Base-by-base conservation (phyloP, 2,329 filamentous ascomycete genomes). In the Lachnellula hyalina region DNA sequence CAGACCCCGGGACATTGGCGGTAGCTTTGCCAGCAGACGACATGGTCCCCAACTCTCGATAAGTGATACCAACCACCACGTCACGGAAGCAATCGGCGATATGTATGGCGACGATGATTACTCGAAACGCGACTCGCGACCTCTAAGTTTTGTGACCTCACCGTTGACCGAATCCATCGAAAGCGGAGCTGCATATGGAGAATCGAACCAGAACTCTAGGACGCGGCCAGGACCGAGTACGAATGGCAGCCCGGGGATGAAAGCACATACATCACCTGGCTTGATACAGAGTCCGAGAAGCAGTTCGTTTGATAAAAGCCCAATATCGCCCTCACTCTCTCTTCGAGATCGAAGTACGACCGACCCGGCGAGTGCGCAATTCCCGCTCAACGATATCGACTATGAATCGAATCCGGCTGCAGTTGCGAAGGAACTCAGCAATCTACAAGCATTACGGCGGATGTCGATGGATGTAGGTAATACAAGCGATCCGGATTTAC, bases 391-490 rank as follows among this genome's bases (percentile, higher is more conserved):
- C 63, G 82, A 89, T 68, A 82, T 89, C 61, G 85, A 89, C 72
- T 89, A 89, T 70, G 85, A 89, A 71, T 87, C 85, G 45, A 81
- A 85, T 67, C 84, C 86, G 2, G 85, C 84, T 32, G 85, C 84
- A 41, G 79, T 90, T 40, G 84, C 84, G 51, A 85, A 89, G 71
- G 86, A 89, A 70, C 74, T 89, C 61, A 87, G 80, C 71, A 89
- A 89, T 66, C 71, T 90, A 58, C 85, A 88, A 66, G 86, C 86
- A 5, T 82, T 90, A 60, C 79, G 86, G 62, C 79, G 86, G 54
- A 88, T 90, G 85, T 89, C 86, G 19, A 89, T 90, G 86, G 86
- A 87, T 70, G 83, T 88, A 70, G 76, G 59, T 80, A 88, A 67
- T 60, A 68, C 67, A 25, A 81, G 78, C 57, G 84, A 88, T 63